phyloP scores from a whole-genome alignment of 2,329 filamentous ascomycete species.

The Scytalidium sp. region DNA sequence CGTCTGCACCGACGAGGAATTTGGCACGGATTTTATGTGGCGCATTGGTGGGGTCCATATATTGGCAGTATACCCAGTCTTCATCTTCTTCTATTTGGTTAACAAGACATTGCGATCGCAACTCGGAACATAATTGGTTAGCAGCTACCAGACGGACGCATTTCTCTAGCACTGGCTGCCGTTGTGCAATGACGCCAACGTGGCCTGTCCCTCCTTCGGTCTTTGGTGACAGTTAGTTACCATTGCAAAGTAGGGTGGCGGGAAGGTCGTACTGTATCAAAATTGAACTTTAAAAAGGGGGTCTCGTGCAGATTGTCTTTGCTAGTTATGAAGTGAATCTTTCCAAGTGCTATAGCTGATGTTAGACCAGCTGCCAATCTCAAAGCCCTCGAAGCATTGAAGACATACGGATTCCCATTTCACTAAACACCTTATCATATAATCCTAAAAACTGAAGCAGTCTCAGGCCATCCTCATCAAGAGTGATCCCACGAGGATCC shows the following conservation, averaged over 20 bases:
- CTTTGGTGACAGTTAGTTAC: too few species aligned
- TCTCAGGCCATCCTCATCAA: constrained; percentile 30
- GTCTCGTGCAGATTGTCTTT: neutral
- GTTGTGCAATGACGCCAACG: constrained; percentile 22
- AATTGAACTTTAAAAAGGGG: constrained; percentile 10
- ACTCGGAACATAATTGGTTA: too few species aligned
- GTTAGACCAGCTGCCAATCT: too few species aligned
- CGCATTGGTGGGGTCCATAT: neutral
- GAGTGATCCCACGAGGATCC: constrained; percentile 28
- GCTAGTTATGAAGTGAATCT: constrained; percentile 10
- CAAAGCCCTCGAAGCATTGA: too few species aligned
- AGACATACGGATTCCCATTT: constrained; percentile 16
- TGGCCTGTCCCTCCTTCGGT: constrained; percentile 24
- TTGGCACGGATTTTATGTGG: neutral
- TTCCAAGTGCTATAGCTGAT: too few species aligned
- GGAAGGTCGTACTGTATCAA: constrained; percentile 4
- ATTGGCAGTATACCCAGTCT: constrained; percentile 1
- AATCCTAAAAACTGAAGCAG: constrained; percentile 20
- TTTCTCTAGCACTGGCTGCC: constrained; percentile 23
- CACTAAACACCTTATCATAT: constrained; percentile 19
- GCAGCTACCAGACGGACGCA: too few species aligned
- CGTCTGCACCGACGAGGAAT: constrained; percentile 14
- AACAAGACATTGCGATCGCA: too few species aligned
- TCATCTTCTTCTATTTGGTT: too few species aligned
- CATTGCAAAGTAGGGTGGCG: neutral